These are phyloP conservation scores for Nepenthes mirabilis DNA, from an alignment of 148 eudicot genomes.

Conservation along the genomic window DNA sequence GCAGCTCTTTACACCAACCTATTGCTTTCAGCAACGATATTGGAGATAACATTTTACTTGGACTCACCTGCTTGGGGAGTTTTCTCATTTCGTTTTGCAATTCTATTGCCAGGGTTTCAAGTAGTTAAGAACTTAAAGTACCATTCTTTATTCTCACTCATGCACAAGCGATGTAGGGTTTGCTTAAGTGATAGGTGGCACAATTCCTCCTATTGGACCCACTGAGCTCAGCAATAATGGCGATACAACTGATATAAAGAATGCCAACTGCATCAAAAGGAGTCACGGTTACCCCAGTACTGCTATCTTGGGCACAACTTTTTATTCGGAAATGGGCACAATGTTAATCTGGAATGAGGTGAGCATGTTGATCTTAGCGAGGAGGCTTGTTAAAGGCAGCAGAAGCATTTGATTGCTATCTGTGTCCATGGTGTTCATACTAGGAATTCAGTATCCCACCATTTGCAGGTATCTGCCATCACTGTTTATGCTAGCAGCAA, in stretches of 20 bases:
- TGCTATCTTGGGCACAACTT: constrained; percentile 61
- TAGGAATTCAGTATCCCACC: constrained; percentile 50
- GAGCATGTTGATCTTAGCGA: constrained; percentile 47
- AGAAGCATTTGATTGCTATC: constrained; percentile 29
- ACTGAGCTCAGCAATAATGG: constrained; percentile 75
- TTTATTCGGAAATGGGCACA: constrained; percentile 50
- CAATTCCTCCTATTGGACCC: constrained; percentile 56
- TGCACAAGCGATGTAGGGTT: constrained; percentile 46
- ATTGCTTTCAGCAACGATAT: constrained; percentile 24
- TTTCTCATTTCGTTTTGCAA: constrained; percentile 17
- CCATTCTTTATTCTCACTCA: constrained; percentile 74
- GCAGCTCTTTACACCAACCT: too few species aligned
- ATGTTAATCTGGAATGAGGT: constrained; percentile 73
- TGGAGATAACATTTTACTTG: neutral
- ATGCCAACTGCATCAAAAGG: constrained; percentile 46
- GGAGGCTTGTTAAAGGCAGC: constrained; percentile 29
- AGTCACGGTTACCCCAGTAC: constrained; percentile 27
- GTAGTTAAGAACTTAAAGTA: constrained; percentile 38
- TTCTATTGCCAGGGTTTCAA: constrained; percentile 49
- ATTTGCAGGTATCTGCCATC: constrained; percentile 39
- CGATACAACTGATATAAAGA: constrained; percentile 54
- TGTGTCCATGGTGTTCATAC: constrained; percentile 37
- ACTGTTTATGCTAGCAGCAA: neutral
- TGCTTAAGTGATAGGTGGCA: constrained; percentile 59
- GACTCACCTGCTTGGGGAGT: too few species aligned